These are phyloP conservation scores for Ganoderma resinaceum DNA, from an alignment of 1,284 basidiomycete species.

Conservation along the genomic window DNA sequence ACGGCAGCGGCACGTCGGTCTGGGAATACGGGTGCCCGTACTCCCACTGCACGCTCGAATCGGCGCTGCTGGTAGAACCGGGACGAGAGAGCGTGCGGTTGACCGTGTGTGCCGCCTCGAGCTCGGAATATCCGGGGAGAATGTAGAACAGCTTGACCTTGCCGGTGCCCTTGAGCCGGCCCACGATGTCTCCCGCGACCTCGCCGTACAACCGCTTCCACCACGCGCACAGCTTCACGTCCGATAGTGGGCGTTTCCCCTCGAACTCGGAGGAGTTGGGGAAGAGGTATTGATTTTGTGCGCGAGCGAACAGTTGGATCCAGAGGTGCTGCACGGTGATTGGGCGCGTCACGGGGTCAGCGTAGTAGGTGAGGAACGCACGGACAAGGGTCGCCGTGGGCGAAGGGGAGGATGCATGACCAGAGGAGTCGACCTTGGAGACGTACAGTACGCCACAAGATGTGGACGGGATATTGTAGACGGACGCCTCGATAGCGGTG, in stretches of 20 bases:
- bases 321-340: slow-evolving; percentile 62
- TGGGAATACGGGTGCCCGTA: slow-evolving; percentile 83
- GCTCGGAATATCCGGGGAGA: slow-evolving; percentile 74
- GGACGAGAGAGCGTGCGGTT: slow-evolving; percentile 36
- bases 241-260: slow-evolving; percentile 81
- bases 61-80: slow-evolving; percentile 17
- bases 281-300: slow-evolving; percentile 94
- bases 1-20: slow-evolving; percentile 63
- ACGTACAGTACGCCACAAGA: slow-evolving; percentile 85
- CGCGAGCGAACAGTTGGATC: slow-evolving; percentile 91
- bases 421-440: slow-evolving; percentile 94
- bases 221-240: slow-evolving; percentile 89
- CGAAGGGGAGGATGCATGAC: slow-evolving; percentile 67
- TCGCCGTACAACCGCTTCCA: slow-evolving; percentile 82
- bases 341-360: slow-evolving; percentile 71
- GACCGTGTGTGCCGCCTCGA: slow-evolving; percentile 74
- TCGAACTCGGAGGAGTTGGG: slow-evolving; percentile 84
- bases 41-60: slow-evolving; percentile 52
- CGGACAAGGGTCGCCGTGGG: slow-evolving; percentile 76
- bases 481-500: slow-evolving; percentile 81
- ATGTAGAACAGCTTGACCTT: slow-evolving; percentile 64
- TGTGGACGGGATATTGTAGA: slow-evolving; percentile 81
- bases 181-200: slow-evolving; percentile 52
- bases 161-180: slow-evolving; percentile 30
- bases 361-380: slow-evolving; percentile 74